phyloP scores from a whole-genome alignment of 116 monocot species.

The Phalaenopsis hybrid region DNA sequence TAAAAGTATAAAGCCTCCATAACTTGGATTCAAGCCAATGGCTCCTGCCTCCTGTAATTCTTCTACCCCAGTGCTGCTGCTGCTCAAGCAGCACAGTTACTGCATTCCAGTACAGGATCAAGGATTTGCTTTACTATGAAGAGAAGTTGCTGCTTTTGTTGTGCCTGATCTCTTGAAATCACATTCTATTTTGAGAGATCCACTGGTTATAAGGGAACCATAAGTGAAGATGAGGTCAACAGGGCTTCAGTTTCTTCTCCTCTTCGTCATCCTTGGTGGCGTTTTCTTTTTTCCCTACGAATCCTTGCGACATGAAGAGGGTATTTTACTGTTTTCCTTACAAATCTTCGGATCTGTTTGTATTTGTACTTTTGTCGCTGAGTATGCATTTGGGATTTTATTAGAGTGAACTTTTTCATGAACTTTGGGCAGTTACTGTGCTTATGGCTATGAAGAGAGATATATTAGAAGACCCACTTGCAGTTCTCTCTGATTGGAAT shows the following conservation, averaged over 20 bases:
- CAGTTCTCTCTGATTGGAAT: conserved; percentile 68
- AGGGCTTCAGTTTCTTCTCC: conserved; percentile 23
- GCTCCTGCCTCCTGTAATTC: not conserved
- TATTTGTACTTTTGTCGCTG: not conserved
- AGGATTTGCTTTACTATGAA: not conserved
- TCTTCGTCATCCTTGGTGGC: conserved; percentile 29
- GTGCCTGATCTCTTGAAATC: no score
- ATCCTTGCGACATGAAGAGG: conserved; percentile 22
- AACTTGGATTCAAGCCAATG: not conserved
- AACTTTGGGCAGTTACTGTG: conserved; percentile 43
- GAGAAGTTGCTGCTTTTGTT: not conserved
- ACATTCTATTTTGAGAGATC: not conserved
- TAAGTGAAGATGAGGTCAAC: conserved; percentile 20
- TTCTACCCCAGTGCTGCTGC: not conserved
- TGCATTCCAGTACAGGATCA: not conserved
- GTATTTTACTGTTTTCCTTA: conserved; percentile 16
- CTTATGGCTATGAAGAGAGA: conserved; percentile 61
- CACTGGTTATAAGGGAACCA: not conserved
- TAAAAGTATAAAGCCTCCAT: not conserved
- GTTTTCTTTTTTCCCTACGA: conserved; percentile 15
- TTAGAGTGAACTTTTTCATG: conserved; percentile 6
- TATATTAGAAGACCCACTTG: conserved; percentile 65
- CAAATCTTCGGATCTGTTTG: not conserved
- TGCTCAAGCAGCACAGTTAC: not conserved
- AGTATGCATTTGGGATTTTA: not conserved